Conservation (phyloP, 2,329 filamentous ascomycete species). For the Cladosporium sp. region DNA sequence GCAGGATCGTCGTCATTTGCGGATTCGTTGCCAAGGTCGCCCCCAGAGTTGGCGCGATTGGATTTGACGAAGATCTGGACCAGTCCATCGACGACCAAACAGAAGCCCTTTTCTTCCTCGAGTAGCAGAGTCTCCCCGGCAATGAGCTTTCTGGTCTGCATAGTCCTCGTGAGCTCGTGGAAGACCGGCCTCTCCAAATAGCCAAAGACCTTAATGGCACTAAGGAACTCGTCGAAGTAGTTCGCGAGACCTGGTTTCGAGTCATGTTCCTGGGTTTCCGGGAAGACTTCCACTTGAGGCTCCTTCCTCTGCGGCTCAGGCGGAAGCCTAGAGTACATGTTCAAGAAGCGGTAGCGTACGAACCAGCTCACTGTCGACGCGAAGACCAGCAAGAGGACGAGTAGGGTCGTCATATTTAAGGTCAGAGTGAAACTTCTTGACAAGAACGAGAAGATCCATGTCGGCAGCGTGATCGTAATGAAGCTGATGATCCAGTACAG, state of each 20-base stretch:
- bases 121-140: constrained; percentile 91
- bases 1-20: constrained; percentile 42
- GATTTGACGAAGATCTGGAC: constrained; percentile 99
- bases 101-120: constrained; percentile 97
- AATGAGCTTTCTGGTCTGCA: constrained; percentile 96
- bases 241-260: constrained; percentile 88
- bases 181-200: constrained; percentile 95
- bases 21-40: constrained; percentile 36
- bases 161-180: constrained; percentile 92
- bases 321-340: constrained; percentile 91
- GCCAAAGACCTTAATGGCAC: constrained; percentile 97
- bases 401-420: constrained; percentile 95
- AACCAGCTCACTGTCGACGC: constrained; percentile 89
- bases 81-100: constrained; percentile 89
- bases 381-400: constrained; percentile 69
- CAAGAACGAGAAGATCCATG: constrained; percentile 81
- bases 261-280: constrained; percentile 83
- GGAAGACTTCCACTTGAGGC: constrained; percentile 89
- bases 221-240: constrained; percentile 95
- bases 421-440: constrained; percentile 93
- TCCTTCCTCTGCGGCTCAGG: constrained; percentile 94
- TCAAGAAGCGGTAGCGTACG: constrained; percentile 88
- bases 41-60: constrained; percentile 45
- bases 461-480: constrained; percentile 80
- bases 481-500: constrained; percentile 79